Base-by-base conservation (phyloP, 2,329 filamentous ascomycete species). In the Sclerotiophoma versabilis region DNA sequence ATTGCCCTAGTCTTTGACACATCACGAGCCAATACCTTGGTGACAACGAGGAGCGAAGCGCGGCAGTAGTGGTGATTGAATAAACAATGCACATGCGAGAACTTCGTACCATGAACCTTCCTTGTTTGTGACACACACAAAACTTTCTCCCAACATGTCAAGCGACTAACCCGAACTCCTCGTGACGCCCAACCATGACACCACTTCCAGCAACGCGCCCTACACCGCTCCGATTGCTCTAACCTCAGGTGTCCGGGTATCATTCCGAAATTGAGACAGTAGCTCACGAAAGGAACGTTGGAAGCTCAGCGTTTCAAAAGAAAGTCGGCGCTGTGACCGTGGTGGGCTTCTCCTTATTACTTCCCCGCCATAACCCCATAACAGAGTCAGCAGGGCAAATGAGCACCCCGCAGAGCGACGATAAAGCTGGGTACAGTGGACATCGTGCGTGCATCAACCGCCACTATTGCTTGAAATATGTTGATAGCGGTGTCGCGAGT, bases 401-500 rank as follows among this genome's bases (percentile, higher is more conserved):
- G 51, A 49, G 46, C 51, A 49, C 51, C 45, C 51, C 51, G 46
- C 45, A 49, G 25, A 32, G 46, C 29, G 34, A 48, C 17, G 38
- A 56, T 41, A 51, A 44, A 51, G 47, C 36, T 47, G 58, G 53
- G 36, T 57, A 49, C 49, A 42, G 51, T 59, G 37, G 47, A 48
- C 45, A 56, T 37, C 39, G 45, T 51, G 49, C 55, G 60, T 57
- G 57, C 58, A 62, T 58, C 44, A 57, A 54, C 61, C 61, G 63
- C 63, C 59, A 58, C 63, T 43, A 43, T 49, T 59, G 45, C 46
- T 54, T 36, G 46, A 52, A 57, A 57, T 22, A 47, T 51, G 45
- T 53, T 42, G 39, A 41, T 54, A 44, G 54, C 37, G 49, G 33
- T 56, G 36, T 49, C 25, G 33, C 44, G 45, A 49, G 48, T 41